These are phyloP conservation scores for Rhizopus delemar DNA, from an alignment of 371 early-diverging fungal genomes.

Conservation along the genomic window DNA sequence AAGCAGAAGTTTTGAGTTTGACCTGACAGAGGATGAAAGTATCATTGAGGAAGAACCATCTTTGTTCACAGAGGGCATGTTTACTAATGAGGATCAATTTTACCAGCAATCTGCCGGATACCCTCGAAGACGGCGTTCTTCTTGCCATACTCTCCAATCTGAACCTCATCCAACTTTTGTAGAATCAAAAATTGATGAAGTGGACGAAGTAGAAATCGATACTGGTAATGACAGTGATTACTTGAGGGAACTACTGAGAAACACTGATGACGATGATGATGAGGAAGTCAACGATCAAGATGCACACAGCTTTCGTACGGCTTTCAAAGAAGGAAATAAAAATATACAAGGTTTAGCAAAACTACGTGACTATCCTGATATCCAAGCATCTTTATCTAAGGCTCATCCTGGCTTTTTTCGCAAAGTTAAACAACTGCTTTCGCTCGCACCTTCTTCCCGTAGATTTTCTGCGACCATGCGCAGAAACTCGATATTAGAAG, in stretches of 20 bases:
- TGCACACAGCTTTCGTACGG: not conserved
- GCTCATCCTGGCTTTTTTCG: conserved; percentile 38
- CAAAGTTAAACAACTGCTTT: conserved; percentile 37
- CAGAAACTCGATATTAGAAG: conserved; percentile 43
- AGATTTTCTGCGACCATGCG: conserved; percentile 27
- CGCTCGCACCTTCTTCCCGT: conserved; percentile 29
- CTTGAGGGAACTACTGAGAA: conserved; percentile 20
- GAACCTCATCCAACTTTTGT: conserved; percentile 37
- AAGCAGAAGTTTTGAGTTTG: conserved; percentile 8
- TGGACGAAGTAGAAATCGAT: conserved; percentile 25
- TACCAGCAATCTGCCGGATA: conserved; percentile 27
- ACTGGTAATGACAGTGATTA: conserved; percentile 19
- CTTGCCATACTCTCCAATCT: conserved; percentile 26
- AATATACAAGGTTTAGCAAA: conserved; percentile 4
- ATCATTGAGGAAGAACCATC: conserved; percentile 21
- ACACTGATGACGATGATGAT: conserved; percentile 16
- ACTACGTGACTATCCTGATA: conserved; percentile 39
- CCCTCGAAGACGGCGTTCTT: conserved; percentile 25
- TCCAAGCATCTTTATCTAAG: conserved; percentile 28
- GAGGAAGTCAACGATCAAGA: not conserved
- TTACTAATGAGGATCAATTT: conserved; percentile 28
- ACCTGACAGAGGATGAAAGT: conserved; percentile 14
- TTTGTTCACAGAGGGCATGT: conserved; percentile 23
- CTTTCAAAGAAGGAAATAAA: not conserved
- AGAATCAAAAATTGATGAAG: conserved; percentile 24